phyloP scores from a whole-genome alignment of 1,284 basidiomycete genomes.

The Tylopilus sp. region DNA sequence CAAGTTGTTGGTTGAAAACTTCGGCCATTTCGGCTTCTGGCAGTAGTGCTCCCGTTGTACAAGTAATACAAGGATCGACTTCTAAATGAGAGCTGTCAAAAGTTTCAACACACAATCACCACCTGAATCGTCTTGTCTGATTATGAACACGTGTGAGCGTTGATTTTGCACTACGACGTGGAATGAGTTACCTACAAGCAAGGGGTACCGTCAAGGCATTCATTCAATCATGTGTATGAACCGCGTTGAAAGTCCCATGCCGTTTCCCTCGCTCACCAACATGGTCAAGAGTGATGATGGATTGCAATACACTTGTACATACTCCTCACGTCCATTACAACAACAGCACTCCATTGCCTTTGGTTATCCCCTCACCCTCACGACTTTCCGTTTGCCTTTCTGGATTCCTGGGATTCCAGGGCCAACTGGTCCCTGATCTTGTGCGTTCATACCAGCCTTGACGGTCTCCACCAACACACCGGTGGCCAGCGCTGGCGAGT shows the following conservation, averaged over 20 bases:
- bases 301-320: conserved; percentile 35
- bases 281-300: conserved; percentile 4
- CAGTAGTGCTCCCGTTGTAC: too few relatives aligned
- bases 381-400: conserved; percentile 83
- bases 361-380: conserved; percentile 73
- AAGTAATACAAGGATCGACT: too few relatives aligned
- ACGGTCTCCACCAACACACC: conserved; percentile 82
- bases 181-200: too few relatives aligned
- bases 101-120: not conserved
- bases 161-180: too few relatives aligned
- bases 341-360: not conserved
- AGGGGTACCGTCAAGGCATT: too few relatives aligned
- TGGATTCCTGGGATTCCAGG: conserved; percentile 54
- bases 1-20: too few relatives aligned
- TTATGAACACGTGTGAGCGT: too few relatives aligned
- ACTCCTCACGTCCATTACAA: conserved; percentile 40
- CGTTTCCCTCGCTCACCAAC: not conserved
- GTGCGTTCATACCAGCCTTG: conserved; percentile 82
- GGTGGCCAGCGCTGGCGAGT: conserved; percentile 77
- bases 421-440: conserved; percentile 53
- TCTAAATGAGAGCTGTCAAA: too few relatives aligned
- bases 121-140: too few relatives aligned
- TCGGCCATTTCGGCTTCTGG: too few relatives aligned
- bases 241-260: too few relatives aligned
- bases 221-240: too few relatives aligned